These are phyloP conservation scores for Globisporangium irregulare DNA, from an alignment of 352 stramenopile species.

Conservation along the genomic window DNA sequence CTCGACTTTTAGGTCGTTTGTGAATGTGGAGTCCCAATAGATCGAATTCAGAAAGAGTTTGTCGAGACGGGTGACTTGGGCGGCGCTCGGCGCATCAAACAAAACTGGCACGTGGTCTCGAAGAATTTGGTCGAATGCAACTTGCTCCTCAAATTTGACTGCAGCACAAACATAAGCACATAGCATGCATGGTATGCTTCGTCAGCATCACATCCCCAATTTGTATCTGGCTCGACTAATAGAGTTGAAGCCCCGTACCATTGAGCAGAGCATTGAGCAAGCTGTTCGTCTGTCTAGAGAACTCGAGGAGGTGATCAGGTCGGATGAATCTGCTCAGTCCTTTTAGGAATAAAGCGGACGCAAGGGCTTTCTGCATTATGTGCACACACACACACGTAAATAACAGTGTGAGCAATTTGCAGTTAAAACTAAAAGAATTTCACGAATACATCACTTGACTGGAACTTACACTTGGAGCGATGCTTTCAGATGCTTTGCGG, in stretches of 20 bases:
- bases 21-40: slow-evolving; percentile 41
- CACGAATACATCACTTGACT: background rate
- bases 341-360: slow-evolving; percentile 42
- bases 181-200: background rate
- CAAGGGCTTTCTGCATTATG: slow-evolving; percentile 39
- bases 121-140: slow-evolving; percentile 44
- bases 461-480: background rate
- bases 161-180: background rate
- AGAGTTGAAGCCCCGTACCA: slow-evolving; percentile 18
- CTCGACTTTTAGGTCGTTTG: slow-evolving; percentile 55
- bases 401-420: background rate
- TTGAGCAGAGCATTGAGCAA: slow-evolving; percentile 36
- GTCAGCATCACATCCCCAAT: background rate
- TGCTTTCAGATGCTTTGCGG: slow-evolving; percentile 1
- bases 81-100: slow-evolving; percentile 30
- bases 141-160: slow-evolving; percentile 27
- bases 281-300: slow-evolving; percentile 27
- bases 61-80: slow-evolving; percentile 35
- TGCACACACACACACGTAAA: background rate
- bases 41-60: slow-evolving; percentile 33
- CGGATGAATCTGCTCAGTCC: slow-evolving; percentile 27
- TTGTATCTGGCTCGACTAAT: background rate
- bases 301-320: slow-evolving; percentile 21
- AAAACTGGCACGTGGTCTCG: slow-evolving; percentile 41
- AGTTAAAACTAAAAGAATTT: background rate